Base-by-base conservation (phyloP, 805 yeast species). In the Suhomyces faveliae region DNA sequence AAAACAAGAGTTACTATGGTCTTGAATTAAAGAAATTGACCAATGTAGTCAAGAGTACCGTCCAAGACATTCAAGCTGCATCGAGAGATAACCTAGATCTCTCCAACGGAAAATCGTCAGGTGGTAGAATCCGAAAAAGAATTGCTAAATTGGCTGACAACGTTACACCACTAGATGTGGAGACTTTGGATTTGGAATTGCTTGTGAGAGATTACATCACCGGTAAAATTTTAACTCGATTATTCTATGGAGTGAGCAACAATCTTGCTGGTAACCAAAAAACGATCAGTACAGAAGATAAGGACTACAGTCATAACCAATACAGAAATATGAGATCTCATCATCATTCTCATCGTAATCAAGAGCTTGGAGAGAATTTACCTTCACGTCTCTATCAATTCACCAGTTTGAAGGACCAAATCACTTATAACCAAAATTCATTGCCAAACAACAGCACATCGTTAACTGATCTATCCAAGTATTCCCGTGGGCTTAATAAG, bases 21-120 rank as follows among this genome's bases (percentile, higher is more conserved):
- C 67, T 67, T 46, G 78, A 73, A 47, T 58, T 73, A 35, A 70
- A 71, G 46, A 80, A 81, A 46, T 62, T 84, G 42, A 83, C 84
- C 40, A 82, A 79, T 52, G 89, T 79, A 25, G 87, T 88, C 29
- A 87, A 85, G 57, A 77, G 81, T 15, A 84, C 90, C 0, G 87
- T 87, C 20, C 87, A 84, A 56, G 94, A 88, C 59, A 70, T 69
- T 24, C 64, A 51, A 43, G 54, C 52, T 3, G 23, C 46, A 17
- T 27, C 35, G 6, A 38, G 52, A 19, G 54, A 49, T 29, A 21
- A 40, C 3, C 50, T 40, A 29, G 57, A 53, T 20, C 22, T 23
- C 22, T 3, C 40, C 12, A 45, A 29, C 21, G 47, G 50, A n/a
- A 53, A 53, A 29, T 39, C 67, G 9, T 53, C 62, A 13, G 62